Evolutionary conservation across 2,329 filamentous ascomycete genomes (phyloP).

Genomic region (Cordyceps militaris): DNA sequence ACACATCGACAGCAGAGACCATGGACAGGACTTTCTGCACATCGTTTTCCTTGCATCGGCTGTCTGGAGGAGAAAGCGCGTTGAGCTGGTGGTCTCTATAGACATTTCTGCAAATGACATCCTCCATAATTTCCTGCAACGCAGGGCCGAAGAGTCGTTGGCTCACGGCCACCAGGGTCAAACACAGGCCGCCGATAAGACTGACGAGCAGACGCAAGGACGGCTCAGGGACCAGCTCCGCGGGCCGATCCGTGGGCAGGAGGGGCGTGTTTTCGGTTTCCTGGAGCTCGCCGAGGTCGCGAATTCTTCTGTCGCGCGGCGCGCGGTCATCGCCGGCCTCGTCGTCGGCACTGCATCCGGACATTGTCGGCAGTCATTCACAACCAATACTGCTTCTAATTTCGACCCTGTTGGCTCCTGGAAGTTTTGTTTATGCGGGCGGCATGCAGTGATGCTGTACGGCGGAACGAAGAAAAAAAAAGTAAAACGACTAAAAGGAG

Average conservation of each 20-base stretch:
- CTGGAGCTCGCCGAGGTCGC: not conserved
- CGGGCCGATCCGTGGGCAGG: constrained; percentile 15
- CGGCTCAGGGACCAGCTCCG: constrained; percentile 18
- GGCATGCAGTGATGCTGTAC: no score
- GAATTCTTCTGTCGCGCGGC: not conserved
- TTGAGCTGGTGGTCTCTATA: constrained; percentile 34
- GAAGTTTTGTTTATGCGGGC: no score
- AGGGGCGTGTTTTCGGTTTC: constrained; percentile 14
- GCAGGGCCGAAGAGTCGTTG: constrained; percentile 34
- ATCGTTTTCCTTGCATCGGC: constrained; percentile 39
- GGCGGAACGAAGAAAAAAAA: no score
- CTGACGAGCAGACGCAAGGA: constrained; percentile 25
- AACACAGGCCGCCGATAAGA: constrained; percentile 28
- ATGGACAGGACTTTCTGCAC: constrained; percentile 47
- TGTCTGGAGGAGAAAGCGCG: constrained; percentile 26
- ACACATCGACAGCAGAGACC: constrained; percentile 39
- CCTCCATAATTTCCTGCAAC: constrained; percentile 43
- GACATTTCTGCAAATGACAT: constrained; percentile 44
- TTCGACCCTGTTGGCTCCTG: not conserved
- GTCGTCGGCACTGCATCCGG: not conserved
- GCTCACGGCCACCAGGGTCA: constrained; percentile 39
- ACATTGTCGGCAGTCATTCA: not conserved
- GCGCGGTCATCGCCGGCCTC: not conserved
- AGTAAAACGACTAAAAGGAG: no score
- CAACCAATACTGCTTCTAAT: not conserved